phyloP scores from a whole-genome alignment of 495 filamentous ascomycete genomes.

The Penicillium verhagenii region DNA sequence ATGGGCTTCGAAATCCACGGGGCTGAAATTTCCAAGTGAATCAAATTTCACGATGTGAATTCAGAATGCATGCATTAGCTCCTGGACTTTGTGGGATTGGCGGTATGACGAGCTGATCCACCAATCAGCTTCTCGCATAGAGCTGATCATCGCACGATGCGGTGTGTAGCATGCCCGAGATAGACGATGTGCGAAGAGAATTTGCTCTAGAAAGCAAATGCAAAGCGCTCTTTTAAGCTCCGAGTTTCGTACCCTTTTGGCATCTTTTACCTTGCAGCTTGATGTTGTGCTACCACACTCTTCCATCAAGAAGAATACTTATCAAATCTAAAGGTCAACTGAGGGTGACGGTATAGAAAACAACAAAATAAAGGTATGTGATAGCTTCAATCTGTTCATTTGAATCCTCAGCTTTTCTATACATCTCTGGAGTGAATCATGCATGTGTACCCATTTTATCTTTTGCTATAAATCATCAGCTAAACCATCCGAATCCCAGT shows the following conservation, averaged over 20 bases:
- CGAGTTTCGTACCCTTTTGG: background rate
- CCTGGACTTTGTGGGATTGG: constrained; percentile 3
- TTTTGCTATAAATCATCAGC: background rate
- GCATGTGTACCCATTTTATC: too few relatives aligned
- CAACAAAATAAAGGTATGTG: background rate
- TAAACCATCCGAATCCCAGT: background rate
- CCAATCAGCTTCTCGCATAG: constrained; percentile 4
- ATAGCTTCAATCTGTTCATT: background rate
- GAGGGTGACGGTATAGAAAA: background rate
- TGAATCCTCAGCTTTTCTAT: too few relatives aligned
- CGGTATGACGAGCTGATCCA: constrained; percentile 6
- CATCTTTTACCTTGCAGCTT: background rate
- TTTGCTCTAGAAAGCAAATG: background rate
- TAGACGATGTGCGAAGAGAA: background rate
- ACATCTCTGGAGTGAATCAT: too few relatives aligned
- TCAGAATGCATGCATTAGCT: background rate
- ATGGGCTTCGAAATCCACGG: background rate
- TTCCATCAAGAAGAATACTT: background rate
- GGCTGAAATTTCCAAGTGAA: background rate
- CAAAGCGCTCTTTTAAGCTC: background rate
- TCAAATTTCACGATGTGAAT: background rate
- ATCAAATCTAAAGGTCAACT: too few relatives aligned
- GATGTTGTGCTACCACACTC: background rate
- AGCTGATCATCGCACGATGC: constrained; percentile 6
- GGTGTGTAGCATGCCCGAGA: background rate